Evolutionary conservation across 495 filamentous ascomycete genomes (phyloP), one percentile per base, ranked within the genome.

Genomic region (Trichoderma virens): DNA sequence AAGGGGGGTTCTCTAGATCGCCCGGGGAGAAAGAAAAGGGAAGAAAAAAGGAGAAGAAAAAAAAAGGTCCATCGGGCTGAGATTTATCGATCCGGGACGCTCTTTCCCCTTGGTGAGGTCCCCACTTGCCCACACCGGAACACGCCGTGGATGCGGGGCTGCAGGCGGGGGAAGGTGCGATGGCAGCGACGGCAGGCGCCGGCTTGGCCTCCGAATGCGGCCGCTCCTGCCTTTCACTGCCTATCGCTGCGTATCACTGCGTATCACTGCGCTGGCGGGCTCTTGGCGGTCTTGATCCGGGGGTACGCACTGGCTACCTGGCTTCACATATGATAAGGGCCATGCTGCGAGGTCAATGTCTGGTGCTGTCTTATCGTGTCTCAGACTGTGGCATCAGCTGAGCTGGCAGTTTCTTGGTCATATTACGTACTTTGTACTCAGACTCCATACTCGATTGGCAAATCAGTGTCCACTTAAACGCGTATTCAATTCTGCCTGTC

Each of bases 141-240:
- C 7, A 56, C 47, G 47, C 47, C 47, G 47, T 27, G 1, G 9
- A 28, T 56, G 47, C 43, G 47, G 47, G 47, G 20, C 47, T 56
- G 25, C n/a, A 8, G 47, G 41, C 38, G 41, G n/a, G 41, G 41
- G 41, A 45, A 45, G 20, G 47, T 1, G 47, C 25, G 43, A 14
- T 47, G 8, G 43, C 43, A 47, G 43, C 18, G 20, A 56, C 47
- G 47, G 47, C 23, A 28, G 47, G 47, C 25, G 47, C 47, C 47
- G 47, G 47, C 41, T 45, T 14, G 41, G 41, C 41, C 28, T 11
- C 47, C 47, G 47, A 56, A 56, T 56, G 47, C 47, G 47, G 47
- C 25, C 8, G 5, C 41, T 5, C 41, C 18, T 7, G 41, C 16
- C 5, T 13, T 45, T 45, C 16, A 3, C 13, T 18, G 47, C 14